Base-by-base conservation (phyloP, 176 grass and related monocot species). In the Avena sativa region DNA sequence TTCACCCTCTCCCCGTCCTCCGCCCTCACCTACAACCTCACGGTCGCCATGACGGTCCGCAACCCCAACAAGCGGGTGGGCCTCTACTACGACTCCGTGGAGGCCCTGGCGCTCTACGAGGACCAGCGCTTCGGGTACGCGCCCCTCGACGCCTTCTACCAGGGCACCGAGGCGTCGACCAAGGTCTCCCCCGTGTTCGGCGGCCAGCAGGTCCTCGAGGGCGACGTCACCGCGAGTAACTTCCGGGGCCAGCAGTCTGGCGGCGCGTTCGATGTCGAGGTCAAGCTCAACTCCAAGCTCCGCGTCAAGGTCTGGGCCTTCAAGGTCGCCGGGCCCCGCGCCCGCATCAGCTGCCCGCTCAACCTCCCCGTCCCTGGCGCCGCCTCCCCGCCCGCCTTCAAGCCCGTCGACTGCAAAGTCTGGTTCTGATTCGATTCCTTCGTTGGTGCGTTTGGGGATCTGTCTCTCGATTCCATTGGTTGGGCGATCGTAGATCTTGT, bases 1-100 rank as follows among this genome's bases (percentile, higher is more conserved):
- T 93, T 94, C 85, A 0, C 40, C 4, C 83, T 91, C 75, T 6
- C 67, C 66, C 0, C 52, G 13, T 5, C 43, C 9, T 50, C 49
- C 46, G 72, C 1, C 71, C 71, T 21, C 66, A 15, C 43, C 12
- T 94, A 91, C 84, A 81, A 82, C 73, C 61, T 97, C 77, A 58
- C 82, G 21, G 11, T 87, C n/a, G 40, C 3, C 77, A 19, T 94
- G 12, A 92, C 89, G 38, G 52, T 97, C 40, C 90, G 91, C 84
- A 97, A 97, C 79, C 92, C 95, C 63, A 97, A 97, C 86, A 77
- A 74, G 59, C 87, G 89, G 2, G 85, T 94, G 1, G 90, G 94
- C 0, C 77, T 97, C 83, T 87, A 92, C 81, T 97, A 94, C 85
- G 92, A 97, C 90, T 2, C 1, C 89, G 84, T 97, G 19, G 83